Conservation (phyloP, 306 rosid genomes). For the Dalbergia oliveri region DNA sequence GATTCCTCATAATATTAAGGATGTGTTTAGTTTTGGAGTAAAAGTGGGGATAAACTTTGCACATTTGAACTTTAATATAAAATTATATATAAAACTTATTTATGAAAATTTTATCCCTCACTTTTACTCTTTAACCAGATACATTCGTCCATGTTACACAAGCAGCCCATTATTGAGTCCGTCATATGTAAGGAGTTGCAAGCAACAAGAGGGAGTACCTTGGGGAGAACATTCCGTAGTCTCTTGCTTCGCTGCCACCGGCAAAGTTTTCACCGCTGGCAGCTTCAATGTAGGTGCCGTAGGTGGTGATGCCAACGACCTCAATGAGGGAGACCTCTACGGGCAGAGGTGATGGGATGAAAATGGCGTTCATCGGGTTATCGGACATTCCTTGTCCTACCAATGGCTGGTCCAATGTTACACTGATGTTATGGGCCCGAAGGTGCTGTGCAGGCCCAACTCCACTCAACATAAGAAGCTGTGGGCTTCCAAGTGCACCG, state of each 20-base stretch:
- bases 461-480: constrained; percentile 76
- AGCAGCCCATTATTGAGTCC: background rate
- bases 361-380: constrained; percentile 80
- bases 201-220: constrained; percentile 22
- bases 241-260: constrained; percentile 53
- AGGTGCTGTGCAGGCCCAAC: constrained; percentile 65
- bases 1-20: no score
- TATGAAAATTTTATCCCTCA: no score
- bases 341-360: constrained; percentile 73
- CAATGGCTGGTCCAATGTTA: constrained; percentile 64
- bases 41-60: no score
- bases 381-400: constrained; percentile 77
- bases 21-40: no score
- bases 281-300: constrained; percentile 67
- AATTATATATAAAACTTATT: no score
- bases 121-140: no score
- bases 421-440: constrained; percentile 57
- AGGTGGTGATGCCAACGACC: constrained; percentile 51
- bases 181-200: background rate
- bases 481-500: constrained; percentile 91
- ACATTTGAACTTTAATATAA: no score
- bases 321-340: constrained; percentile 51
- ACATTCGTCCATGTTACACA: background rate
- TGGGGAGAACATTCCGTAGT: constrained; percentile 73
- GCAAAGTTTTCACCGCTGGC: constrained; percentile 77